Base-by-base conservation (phyloP, 140 eudicot species). In the Erigeron philadelphicus region DNA sequence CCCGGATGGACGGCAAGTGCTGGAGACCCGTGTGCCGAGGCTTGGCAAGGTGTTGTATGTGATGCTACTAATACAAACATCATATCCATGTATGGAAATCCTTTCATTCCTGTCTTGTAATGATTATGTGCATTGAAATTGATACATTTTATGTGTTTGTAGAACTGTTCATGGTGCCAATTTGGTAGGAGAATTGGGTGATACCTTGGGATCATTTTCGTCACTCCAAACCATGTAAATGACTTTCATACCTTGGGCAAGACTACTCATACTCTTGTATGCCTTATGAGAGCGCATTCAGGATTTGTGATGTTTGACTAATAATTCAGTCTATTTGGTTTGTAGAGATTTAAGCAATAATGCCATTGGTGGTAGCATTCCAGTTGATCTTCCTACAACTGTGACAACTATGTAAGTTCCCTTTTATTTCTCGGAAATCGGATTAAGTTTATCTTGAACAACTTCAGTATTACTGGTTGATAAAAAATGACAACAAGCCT, bases 1-100 rank as follows among this genome's bases (percentile, higher is more conserved):
- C 98, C 98, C 12, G 95, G 95, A 53, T 92, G 98, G 98, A 89
- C 82, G 63, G 78, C 90, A 35, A 72, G 75, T 61, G 96, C 82
- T 18, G 98, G 96, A 68, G 98, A 92, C 84, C 98, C 98, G 35
- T 92, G 98, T 74, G 85, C 74, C 17, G 95, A 81, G 58, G 58
- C 42, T 43, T 92, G 98, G 98, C 98, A 92, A 83, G 98, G 98
- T 25, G 90, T 92, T 58, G 61, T 10, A 25, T 92, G 98, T 80
- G 81, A 77, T 35, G 41, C 16, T 65, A 85, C 83, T 3, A 73
- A 66, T 72, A 61, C 83, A 23, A 78, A 86, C 76, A 83, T 92
- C 59, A 66, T 65, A 63, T 76, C 90, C 52, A 88, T 92, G 98
- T 92, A 84, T 9, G 88, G 11, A 45, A 62, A 18, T 52, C 48